Evolutionary conservation across 164 flowering plant genomes (phyloP).

Genomic region (Kalanchoe fedtschenkoi): DNA sequence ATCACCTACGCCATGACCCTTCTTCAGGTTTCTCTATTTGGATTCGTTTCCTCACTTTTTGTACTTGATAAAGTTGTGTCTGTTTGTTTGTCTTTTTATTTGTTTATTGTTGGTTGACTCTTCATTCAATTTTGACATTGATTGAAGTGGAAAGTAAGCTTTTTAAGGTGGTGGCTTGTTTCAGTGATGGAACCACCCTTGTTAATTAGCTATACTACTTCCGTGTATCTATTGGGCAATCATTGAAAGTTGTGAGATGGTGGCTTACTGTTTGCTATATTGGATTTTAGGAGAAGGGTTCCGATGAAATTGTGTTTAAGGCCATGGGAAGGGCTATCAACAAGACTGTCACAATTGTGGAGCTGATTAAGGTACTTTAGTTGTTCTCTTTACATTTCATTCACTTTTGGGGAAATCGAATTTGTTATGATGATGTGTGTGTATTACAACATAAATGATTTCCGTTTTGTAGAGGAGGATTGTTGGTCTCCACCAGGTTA

Average conservation of each 20-base stretch:
- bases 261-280: not conserved
- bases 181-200: no score
- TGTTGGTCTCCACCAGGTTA: slow-evolving; percentile 78
- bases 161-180: not conserved
- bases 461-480: slow-evolving; percentile 60
- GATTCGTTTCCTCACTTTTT: not conserved
- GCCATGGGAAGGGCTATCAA: slow-evolving; percentile 95
- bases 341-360: slow-evolving; percentile 81
- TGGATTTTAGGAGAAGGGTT: slow-evolving; percentile 54
- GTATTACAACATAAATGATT: not conserved
- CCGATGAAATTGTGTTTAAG: slow-evolving; percentile 67
- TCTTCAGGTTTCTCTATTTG: slow-evolving; percentile 3
- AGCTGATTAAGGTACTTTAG: slow-evolving; percentile 55
- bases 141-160: not conserved
- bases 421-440: not conserved
- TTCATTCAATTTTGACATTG: not conserved
- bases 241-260: not conserved
- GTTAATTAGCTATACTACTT: no score
- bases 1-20: slow-evolving; percentile 6
- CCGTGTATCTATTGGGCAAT: not conserved
- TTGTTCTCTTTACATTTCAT: not conserved
- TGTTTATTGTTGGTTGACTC: not conserved
- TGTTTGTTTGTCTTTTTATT: not conserved
- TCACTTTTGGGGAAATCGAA: not conserved
- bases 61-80: not conserved